Evolutionary conservation across 2,329 filamentous ascomycete genomes (phyloP), one percentile per base, ranked within the genome.

Genomic region (Fusarium brevicatenulatum): DNA sequence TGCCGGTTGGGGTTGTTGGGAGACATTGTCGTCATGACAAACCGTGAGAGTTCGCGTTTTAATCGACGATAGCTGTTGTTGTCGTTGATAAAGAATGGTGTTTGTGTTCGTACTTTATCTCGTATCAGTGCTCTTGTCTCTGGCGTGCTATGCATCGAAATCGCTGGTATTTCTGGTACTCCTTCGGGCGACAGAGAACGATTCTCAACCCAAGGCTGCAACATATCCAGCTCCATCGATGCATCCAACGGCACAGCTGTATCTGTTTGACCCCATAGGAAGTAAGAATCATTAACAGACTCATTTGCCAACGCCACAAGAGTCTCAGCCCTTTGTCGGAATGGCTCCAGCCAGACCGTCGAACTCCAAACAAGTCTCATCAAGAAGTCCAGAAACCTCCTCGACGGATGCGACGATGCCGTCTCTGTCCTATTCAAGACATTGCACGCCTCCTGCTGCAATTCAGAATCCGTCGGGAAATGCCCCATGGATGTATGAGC

Each of bases 21-120:
- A 4, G 72, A 74, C 65, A 74, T 70, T 19, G 71, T 74, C 2
- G 71, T 74, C 21, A 72, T 67, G 7, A 74, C 72, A 9, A 74
- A 74, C 11, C 72, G 52, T 0, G 72, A 74, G 1, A 74, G 21
- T n/a, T 74, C 72, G 7, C 54, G 32, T 1, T 74, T 70, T 1
- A 74, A 43, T 18, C 71, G 58, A 4, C 72, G 61, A 7, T 74
- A 74, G 11, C 72, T 74, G 21, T 74, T 74, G 25, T 72, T 74
- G 12, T 74, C 72, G 21, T 74, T 74, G 19, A 74, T 66, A 7
- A 74, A 74, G 61, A 74, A 74, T 7, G 72, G 72, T 0, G 65
- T 67, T 7, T 66, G 56, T 16, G 70, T 73, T n/a, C 67, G 66
- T 15, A 65, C 58, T 44, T 73, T 73, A 13, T 73, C 70, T 0